Conservation (phyloP, 805 yeast genomes). For the Candida insectalens region DNA sequence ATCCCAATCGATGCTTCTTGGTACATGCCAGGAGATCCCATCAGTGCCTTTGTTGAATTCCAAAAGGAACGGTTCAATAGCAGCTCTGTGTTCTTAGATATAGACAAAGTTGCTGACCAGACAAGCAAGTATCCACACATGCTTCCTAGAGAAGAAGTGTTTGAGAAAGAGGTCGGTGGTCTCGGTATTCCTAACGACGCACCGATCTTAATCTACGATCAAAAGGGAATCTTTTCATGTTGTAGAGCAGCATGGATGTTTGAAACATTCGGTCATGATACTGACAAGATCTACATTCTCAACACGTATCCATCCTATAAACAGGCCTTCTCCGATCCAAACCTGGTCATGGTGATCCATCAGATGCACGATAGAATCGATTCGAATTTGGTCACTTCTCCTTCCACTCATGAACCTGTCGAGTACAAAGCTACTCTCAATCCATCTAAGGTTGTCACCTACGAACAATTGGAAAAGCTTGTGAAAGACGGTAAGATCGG, state of each 20-base stretch:
- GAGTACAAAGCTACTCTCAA: slow-evolving; percentile 29
- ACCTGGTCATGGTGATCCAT: slow-evolving; percentile 14
- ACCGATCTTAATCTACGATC: slow-evolving; percentile 72
- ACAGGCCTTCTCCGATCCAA: slow-evolving; percentile 17
- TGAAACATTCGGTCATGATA: slow-evolving; percentile 64
- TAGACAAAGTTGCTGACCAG: slow-evolving; percentile 57
- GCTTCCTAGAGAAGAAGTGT: slow-evolving; percentile 59
- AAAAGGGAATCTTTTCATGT: slow-evolving; percentile 73
- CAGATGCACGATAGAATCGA: slow-evolving; percentile 14
- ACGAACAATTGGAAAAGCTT: slow-evolving; percentile 54
- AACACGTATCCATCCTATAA: slow-evolving; percentile 46
- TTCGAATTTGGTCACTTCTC: slow-evolving; percentile 10
- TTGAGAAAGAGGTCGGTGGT: slow-evolving; percentile 40
- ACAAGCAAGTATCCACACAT: slow-evolving; percentile 76
- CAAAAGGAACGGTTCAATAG: slow-evolving; percentile 46
- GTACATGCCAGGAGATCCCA: slow-evolving; percentile 75
- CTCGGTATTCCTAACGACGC: slow-evolving; percentile 53
- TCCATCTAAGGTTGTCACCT: slow-evolving; percentile 46
- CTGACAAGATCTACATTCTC: slow-evolving; percentile 44
- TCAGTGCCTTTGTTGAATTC: slow-evolving; percentile 51
- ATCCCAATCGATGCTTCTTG: slow-evolving; percentile 83
- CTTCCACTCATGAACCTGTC: slow-evolving; percentile 16
- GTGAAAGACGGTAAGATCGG: slow-evolving; percentile 39
- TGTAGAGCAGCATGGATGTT: slow-evolving; percentile 94
- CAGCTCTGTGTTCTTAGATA: slow-evolving; percentile 65